Base-by-base conservation (phyloP, 1,284 basidiomycete genomes). In the Leccinum subspadiceum region DNA sequence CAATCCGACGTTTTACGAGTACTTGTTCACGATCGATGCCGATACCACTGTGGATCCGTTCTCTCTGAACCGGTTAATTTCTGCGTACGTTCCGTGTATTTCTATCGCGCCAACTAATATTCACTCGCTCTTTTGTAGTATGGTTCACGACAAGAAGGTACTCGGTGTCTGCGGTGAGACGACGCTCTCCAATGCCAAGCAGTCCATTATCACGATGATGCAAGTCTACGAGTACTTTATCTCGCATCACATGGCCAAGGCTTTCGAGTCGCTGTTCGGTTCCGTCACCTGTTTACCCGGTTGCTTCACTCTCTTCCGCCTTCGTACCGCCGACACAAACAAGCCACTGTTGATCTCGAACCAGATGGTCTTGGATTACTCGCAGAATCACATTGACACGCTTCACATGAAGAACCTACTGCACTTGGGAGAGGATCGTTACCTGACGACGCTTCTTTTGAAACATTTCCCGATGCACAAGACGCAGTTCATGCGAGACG, bases 161-260 rank as follows among this genome's bases (percentile, higher is more conserved):
- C 81, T 98, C 51, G 94, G 93, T 68, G 92, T 95, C 64, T 98
- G 95, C 68, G 96, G 96, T 67, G 95, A 98, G 77, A 98, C 95
- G 0, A 85, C 89, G 66, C 77, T 97, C 54, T 82, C 93, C 26
- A 97, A 98, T 69, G 87, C 93, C 22, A 94, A 94, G 72, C 90
- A 95, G 73, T 96, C 94, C 2, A 84, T 96, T 72, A 92, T 96
- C 64, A 98, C 96, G 10, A 98, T 98, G 96, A 96, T 97, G 85
- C 96, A 98, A 80, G 94, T 96, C n/a, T 97, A 97, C 79, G 94
- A 96, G 71, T 96, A 96, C 81, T 98, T 93, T 79, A 93, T 98
- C 68, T 98, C 93, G 1, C 95, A 97, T 77, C 92, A 99, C 77
- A 87, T 99, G 79, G 92, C 96, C 54, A 99, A 99, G 76, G 95